phyloP scores from a whole-genome alignment of 2,329 filamentous ascomycete species.

The Xylaria multiplex region DNA sequence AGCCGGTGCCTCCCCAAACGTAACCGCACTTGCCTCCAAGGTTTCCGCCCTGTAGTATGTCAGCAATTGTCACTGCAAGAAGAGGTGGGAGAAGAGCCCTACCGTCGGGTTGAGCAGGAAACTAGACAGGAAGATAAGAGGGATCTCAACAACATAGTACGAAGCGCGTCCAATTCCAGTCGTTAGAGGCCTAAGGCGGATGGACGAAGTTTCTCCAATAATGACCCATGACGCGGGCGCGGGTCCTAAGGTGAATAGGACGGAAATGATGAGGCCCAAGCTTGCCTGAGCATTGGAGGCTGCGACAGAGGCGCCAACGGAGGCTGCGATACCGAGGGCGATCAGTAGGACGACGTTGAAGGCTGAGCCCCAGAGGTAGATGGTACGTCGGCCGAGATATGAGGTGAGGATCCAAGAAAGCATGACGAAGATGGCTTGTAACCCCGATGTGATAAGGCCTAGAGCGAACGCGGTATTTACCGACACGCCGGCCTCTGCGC shows the following conservation, averaged over 20 bases:
- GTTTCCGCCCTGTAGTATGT: conserved; percentile 49
- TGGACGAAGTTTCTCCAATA: conserved; percentile 72
- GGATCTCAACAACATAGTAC: conserved; percentile 73
- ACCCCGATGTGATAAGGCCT: conserved; percentile 34
- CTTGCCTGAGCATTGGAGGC: conserved; percentile 67
- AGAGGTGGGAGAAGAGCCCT: conserved; percentile 1
- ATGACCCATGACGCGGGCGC: conserved; percentile 74
- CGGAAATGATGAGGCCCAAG: conserved; percentile 71
- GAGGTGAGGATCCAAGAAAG: conserved; percentile 73
- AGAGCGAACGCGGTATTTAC: conserved; percentile 42
- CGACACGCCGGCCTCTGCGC: conserved; percentile 70
- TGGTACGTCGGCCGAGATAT: conserved; percentile 61
- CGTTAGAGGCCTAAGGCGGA: conserved; percentile 72
- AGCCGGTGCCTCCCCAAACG: conserved; percentile 67
- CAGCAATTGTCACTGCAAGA: conserved; percentile 2
- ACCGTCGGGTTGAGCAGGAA: conserved; percentile 68
- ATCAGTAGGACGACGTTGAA: conserved; percentile 31
- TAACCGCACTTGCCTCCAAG: conserved; percentile 67
- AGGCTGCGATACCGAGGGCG: conserved; percentile 65
- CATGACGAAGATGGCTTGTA: conserved; percentile 65
- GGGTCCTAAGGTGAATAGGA: conserved; percentile 70
- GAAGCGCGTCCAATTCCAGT: conserved; percentile 71
- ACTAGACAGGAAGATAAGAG: conserved; percentile 70
- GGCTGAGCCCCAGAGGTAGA: conserved; percentile 35
- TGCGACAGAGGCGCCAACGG: conserved; percentile 54